Evolutionary conservation across 2,329 filamentous ascomycete species (phyloP).

Genomic region (Ascochyta pisi): DNA sequence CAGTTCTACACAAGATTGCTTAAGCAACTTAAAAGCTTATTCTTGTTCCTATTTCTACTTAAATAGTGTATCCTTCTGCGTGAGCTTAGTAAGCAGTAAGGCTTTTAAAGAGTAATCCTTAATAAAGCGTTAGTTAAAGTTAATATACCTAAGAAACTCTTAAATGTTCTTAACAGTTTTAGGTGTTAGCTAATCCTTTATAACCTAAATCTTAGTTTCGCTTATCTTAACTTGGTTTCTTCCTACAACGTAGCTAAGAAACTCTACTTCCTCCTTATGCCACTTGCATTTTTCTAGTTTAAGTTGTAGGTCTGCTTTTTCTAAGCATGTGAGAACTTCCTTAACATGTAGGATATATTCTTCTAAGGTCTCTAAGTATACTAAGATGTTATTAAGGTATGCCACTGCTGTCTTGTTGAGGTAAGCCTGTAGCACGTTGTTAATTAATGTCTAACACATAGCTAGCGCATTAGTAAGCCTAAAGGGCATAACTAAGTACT

Average conservation of each 20-base stretch:
- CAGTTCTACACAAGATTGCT: not conserved
- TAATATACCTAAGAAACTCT: not conserved
- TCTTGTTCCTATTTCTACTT: not conserved
- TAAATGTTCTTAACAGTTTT: not conserved
- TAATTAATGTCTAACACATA: not conserved
- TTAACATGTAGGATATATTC: not conserved
- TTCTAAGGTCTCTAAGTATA: not conserved
- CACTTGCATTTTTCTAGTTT: not conserved
- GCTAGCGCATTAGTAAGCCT: slow-evolving; percentile 25
- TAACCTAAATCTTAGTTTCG: not conserved
- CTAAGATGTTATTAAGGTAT: slow-evolving; percentile 1
- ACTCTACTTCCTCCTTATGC: not conserved
- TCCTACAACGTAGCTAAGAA: not conserved
- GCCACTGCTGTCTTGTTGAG: not conserved
- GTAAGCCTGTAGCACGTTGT: not conserved
- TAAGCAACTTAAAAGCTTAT: not conserved
- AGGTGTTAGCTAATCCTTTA: not conserved
- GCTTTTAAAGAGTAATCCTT: not conserved
- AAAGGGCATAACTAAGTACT: slow-evolving; percentile 44
- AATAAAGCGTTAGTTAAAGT: not conserved
- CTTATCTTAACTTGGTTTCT: not conserved
- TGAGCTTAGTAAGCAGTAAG: not conserved
- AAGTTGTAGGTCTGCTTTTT: not conserved
- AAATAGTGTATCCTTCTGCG: not conserved
- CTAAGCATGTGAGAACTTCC: slow-evolving; percentile 1